Conservation (phyloP, 148 eudicot species). For the Euryodendron excelsum region DNA sequence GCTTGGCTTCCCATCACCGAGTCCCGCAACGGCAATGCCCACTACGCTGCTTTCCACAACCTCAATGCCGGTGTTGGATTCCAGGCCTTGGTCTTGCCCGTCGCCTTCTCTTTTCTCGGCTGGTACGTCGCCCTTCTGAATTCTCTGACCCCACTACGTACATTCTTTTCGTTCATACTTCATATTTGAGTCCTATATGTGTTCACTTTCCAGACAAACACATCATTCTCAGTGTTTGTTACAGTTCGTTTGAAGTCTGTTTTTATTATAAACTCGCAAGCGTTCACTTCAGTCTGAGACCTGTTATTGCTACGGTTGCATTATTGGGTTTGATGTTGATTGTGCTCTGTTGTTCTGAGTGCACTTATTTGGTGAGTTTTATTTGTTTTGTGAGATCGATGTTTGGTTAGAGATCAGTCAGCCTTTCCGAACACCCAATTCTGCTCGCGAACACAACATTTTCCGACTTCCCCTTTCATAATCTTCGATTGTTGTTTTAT, state of each 20-base stretch:
- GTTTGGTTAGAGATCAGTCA: not conserved
- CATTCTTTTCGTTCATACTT: too few relatives aligned
- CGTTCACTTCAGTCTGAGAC: too few relatives aligned
- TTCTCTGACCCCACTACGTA: too few relatives aligned
- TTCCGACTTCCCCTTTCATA: not conserved
- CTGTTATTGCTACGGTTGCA: too few relatives aligned
- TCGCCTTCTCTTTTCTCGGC: conserved; percentile 95
- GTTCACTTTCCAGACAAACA: too few relatives aligned
- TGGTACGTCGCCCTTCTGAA: conserved; percentile 38
- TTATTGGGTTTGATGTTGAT: not conserved
- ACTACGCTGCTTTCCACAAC: conserved; percentile 94
- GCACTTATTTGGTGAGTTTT: not conserved
- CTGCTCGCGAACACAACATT: not conserved
- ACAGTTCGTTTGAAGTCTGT: too few relatives aligned
- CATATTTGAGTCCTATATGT: too few relatives aligned
- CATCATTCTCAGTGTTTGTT: too few relatives aligned
- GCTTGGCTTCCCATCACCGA: conserved; percentile 99
- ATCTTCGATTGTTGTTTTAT: not conserved
- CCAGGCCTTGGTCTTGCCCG: conserved; percentile 86
- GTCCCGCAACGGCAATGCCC: conserved; percentile 90
- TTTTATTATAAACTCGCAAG: too few relatives aligned
- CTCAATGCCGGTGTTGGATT: conserved; percentile 95
- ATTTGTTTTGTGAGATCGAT: not conserved
- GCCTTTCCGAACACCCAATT: not conserved
- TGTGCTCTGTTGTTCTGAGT: too few relatives aligned